Evolutionary conservation across 1,284 basidiomycete species (phyloP), one percentile per base, ranked within the genome.

Genomic region (Heterobasidion occidentale): DNA sequence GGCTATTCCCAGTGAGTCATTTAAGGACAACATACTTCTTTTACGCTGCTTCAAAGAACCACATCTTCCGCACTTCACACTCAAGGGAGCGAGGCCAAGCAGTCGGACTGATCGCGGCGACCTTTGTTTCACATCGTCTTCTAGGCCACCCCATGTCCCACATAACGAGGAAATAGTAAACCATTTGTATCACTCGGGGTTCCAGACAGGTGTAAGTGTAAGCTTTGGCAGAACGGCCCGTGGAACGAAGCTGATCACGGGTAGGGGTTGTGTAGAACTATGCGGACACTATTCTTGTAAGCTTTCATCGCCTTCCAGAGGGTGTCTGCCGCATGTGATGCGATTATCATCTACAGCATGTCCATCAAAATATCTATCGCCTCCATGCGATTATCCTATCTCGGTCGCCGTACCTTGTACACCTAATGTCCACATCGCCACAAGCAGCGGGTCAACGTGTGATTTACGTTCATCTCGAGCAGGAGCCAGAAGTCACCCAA

Each of bases 301-400:
- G 86, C 71, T 20, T n/a, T 14, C 54, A 45, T 53, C 49, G 59
- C 53, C 57, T 58, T 54, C 47, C 60, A 54, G 62, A 63, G 12
- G 9, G 17, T n/a, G 36, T 7, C 14, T 19, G 9, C 34, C 36
- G 9, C 33, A 17, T 34, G 27, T n/a, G 36, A 9, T n/a, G 11
- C 19, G n/a, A 15, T 9, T 59, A 61, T 36, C n/a, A 36, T 59
- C 52, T 59, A 14, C 60, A 91, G 88, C 87, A 89, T 74, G 83
- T 89, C 58, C 81, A 84, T 64, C 81, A 86, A 75, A 83, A 81
- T 69, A 75, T 78, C 58, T 90, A 90, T 69, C 81, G 83, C 59
- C 78, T 90, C 53, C 88, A 91, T 70, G 81, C 86, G 62, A 86
- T 94, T 69, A 86, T 93, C 63, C 77, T 94, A 58, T 90, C 90